These are phyloP conservation scores for Aspergillus luchuensis DNA, from an alignment of 2,329 filamentous ascomycete genomes.

Conservation along the genomic window DNA sequence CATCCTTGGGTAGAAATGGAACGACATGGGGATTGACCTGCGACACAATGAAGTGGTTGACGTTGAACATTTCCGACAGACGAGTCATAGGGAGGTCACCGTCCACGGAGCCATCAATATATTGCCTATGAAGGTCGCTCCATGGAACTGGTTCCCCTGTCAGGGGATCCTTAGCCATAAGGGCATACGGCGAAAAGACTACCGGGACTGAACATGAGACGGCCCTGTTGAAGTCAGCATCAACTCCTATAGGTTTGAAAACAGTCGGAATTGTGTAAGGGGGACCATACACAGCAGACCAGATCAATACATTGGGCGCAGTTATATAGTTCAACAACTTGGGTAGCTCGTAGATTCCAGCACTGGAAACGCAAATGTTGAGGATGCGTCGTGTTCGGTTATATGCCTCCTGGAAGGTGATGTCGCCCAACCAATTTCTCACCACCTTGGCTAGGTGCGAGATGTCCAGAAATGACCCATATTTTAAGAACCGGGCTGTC, in stretches of 20 bases:
- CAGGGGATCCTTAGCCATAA: constrained; percentile 81
- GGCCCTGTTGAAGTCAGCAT: constrained; percentile 51
- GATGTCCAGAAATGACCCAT: constrained; percentile 83
- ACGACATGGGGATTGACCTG: constrained; percentile 95
- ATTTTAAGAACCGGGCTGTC: constrained; percentile 72
- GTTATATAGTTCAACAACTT: constrained; percentile 89
- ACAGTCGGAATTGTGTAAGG: neutral
- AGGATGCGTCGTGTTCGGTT: constrained; percentile 89
- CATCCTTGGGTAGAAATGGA: constrained; percentile 78
- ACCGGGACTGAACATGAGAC: constrained; percentile 91
- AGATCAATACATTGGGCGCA: constrained; percentile 90
- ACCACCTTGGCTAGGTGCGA: constrained; percentile 79
- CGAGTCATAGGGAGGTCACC: constrained; percentile 91
- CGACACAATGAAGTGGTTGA: constrained; percentile 97
- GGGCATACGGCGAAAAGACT: constrained; percentile 75
- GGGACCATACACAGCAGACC: constrained; percentile 75
- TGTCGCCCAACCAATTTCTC: constrained; percentile 76
- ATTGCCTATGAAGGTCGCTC: constrained; percentile 82
- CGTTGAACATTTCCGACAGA: constrained; percentile 93
- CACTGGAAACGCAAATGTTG: constrained; percentile 90
- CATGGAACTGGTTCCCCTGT: constrained; percentile 78
- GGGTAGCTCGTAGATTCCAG: constrained; percentile 83
- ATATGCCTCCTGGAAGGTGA: constrained; percentile 95
- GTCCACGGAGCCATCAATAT: constrained; percentile 94
- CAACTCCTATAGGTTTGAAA: neutral